Conservation (phyloP, 148 eudicot species). For the Polygonum maritimum region DNA sequence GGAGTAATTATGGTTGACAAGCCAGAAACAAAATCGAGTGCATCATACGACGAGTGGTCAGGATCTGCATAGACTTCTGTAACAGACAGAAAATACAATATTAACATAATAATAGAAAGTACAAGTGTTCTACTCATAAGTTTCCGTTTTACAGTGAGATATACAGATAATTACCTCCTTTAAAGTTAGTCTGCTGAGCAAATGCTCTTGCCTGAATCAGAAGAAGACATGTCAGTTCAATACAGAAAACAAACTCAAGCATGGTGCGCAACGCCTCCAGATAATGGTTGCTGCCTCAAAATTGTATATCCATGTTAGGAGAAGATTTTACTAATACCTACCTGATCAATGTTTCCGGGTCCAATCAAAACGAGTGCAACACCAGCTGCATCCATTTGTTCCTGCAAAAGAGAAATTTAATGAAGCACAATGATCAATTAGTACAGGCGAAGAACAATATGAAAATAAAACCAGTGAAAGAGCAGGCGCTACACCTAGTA, state of each 20-base stretch:
- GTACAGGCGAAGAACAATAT: neutral
- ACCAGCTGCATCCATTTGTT: constrained; percentile 77
- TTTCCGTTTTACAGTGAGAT: neutral
- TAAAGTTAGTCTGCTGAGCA: constrained; percentile 65
- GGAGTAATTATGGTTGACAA: constrained; percentile 81
- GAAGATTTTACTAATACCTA: constrained; percentile 9
- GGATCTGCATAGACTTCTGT: constrained; percentile 98
- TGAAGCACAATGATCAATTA: constrained; percentile 1
- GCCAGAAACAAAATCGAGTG: constrained; percentile 77
- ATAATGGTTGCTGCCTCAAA: neutral
- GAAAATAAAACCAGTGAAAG: neutral
- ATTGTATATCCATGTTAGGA: neutral
- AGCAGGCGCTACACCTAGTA: neutral
- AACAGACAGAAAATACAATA: constrained; percentile 10
- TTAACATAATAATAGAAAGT: neutral
- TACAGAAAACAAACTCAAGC: neutral
- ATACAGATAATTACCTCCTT: constrained; percentile 86
- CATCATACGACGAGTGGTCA: constrained; percentile 57
- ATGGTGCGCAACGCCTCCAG: neutral
- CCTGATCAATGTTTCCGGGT: constrained; percentile 93
- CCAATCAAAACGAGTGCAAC: constrained; percentile 87
- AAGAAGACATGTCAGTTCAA: neutral
- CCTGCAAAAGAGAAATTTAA: constrained; percentile 32
- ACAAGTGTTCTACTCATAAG: neutral
- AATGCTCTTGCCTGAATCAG: constrained; percentile 64